These are phyloP conservation scores for Aureobasidium sp. DNA, from an alignment of 2,329 filamentous ascomycete genomes.

Conservation along the genomic window DNA sequence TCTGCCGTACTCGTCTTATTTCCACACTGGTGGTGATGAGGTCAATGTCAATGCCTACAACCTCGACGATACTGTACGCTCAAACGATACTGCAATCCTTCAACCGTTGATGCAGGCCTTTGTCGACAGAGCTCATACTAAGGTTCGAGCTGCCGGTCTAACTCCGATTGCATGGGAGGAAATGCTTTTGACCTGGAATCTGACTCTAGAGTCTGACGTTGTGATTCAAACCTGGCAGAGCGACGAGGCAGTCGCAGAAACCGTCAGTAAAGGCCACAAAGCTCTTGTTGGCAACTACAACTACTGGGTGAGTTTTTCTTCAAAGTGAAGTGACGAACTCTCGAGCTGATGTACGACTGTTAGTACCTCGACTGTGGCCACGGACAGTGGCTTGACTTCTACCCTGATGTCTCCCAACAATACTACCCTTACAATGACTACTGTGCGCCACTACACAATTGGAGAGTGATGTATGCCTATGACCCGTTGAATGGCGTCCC, in stretches of 20 bases:
- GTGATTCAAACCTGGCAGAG: conserved; percentile 76
- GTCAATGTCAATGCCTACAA: conserved; percentile 69
- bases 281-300: conserved; percentile 71
- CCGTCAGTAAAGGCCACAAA: conserved; percentile 59
- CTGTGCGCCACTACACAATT: conserved; percentile 73
- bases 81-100: conserved; percentile 58
- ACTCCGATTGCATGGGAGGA: conserved; percentile 83
- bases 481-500: conserved; percentile 64
- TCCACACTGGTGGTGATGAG: conserved; percentile 85
- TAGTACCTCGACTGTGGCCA: conserved; percentile 79
- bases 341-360: not conserved
- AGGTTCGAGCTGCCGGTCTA: conserved; percentile 57
- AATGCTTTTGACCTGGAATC: conserved; percentile 70
- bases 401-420: conserved; percentile 44
- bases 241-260: conserved; percentile 52
- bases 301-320: conserved; percentile 55
- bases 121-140: conserved; percentile 61
- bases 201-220: conserved; percentile 63
- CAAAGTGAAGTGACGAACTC: not conserved
- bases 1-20: conserved; percentile 62
- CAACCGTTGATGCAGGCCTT: conserved; percentile 73
- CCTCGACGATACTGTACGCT: conserved; percentile 65
- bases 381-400: conserved; percentile 71
- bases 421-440: conserved; percentile 73
- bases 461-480: conserved; percentile 74